Percentiles rank a stretch among this genome's conserved stretches.
Conservation (phyloP, 192 early-diverging fungal genomes). For the Backusella westeae region DNA sequence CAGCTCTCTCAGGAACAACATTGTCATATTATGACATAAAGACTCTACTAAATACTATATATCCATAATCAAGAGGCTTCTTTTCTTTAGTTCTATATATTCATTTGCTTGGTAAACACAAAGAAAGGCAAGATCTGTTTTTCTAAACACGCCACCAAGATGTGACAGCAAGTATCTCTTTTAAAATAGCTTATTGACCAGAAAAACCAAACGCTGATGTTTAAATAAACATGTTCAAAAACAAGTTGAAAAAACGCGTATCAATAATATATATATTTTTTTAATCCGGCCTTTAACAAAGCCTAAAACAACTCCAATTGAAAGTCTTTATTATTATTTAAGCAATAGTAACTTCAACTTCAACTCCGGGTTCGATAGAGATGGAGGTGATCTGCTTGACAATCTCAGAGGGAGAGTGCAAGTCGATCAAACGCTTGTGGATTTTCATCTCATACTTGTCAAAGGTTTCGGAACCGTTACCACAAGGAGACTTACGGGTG, state of each 20-base stretch:
- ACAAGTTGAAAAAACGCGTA: neutral
- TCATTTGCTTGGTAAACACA: neutral
- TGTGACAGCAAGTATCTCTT: too few species aligned
- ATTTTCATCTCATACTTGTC: slow-evolving; percentile 98
- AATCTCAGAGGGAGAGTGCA: slow-evolving; percentile 98
- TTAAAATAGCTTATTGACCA: neutral
- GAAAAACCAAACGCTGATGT: neutral
- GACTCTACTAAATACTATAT: too few species aligned
- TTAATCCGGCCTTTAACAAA: neutral
- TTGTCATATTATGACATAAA: neutral
- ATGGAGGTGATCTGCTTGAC: slow-evolving; percentile 99
- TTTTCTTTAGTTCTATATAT: neutral
- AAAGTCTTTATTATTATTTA: slow-evolving; percentile 33
- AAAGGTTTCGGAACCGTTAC: slow-evolving; percentile 99
- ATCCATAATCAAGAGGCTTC: too few species aligned
- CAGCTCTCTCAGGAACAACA: neutral
- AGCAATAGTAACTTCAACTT: slow-evolving; percentile 94
- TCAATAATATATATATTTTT: neutral
- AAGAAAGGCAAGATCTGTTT: neutral
- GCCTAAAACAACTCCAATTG: slow-evolving; percentile 2
- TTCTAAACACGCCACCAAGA: neutral
- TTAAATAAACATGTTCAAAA: neutral
- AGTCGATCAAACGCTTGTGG: slow-evolving; percentile 99
- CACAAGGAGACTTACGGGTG: slow-evolving; percentile 99
- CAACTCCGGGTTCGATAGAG: slow-evolving; percentile 93